A percentile compares a stretch with the other conserved stretches of the same genome.
phyloP scores from a whole-genome alignment of 1,284 basidiomycete genomes.

The Marasmius sp. region DNA sequence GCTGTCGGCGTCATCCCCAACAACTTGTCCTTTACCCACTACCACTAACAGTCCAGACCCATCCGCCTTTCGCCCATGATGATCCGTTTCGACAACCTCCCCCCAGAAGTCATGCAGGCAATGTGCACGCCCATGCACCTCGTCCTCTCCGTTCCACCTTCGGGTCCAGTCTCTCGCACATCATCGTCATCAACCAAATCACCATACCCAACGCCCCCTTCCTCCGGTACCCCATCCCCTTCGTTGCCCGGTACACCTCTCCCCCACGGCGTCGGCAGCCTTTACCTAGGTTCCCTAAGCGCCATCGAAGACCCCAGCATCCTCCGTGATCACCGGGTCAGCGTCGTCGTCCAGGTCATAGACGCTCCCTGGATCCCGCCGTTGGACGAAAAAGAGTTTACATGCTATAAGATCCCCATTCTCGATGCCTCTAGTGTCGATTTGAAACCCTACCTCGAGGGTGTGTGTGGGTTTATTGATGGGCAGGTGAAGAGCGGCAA shows the following conservation, averaged over 20 bases:
- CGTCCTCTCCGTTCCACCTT: slow-evolving; percentile 46
- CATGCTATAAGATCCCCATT: slow-evolving; percentile 64
- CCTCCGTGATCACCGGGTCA: slow-evolving; percentile 49
- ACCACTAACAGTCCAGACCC: neutral
- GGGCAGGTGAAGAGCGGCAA: slow-evolving; percentile 45
- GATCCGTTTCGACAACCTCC: slow-evolving; percentile 71
- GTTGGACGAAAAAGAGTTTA: slow-evolving; percentile 53
- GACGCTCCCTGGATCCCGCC: slow-evolving; percentile 67
- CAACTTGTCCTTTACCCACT: neutral
- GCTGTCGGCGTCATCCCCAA: neutral
- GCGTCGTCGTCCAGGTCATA: slow-evolving; percentile 67
- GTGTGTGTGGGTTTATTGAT: slow-evolving; percentile 56
- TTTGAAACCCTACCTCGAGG: slow-evolving; percentile 53
- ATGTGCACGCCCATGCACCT: slow-evolving; percentile 81
- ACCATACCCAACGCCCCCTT: slow-evolving; percentile 1
- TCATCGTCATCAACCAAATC: slow-evolving; percentile 13
- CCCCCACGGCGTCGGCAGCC: neutral
- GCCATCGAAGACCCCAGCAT: slow-evolving; percentile 50
- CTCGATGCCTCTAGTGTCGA: slow-evolving; percentile 56
- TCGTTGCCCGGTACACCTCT: neutral
- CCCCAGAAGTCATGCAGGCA: slow-evolving; percentile 71
- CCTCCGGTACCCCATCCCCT: slow-evolving; percentile 11
- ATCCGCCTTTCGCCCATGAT: slow-evolving; percentile 34
- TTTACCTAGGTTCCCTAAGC: slow-evolving; percentile 56
- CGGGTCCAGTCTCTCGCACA: slow-evolving; percentile 18